Base-by-base conservation (phyloP, 2,329 filamentous ascomycete species). In the Thielaviopsis punctulata region DNA sequence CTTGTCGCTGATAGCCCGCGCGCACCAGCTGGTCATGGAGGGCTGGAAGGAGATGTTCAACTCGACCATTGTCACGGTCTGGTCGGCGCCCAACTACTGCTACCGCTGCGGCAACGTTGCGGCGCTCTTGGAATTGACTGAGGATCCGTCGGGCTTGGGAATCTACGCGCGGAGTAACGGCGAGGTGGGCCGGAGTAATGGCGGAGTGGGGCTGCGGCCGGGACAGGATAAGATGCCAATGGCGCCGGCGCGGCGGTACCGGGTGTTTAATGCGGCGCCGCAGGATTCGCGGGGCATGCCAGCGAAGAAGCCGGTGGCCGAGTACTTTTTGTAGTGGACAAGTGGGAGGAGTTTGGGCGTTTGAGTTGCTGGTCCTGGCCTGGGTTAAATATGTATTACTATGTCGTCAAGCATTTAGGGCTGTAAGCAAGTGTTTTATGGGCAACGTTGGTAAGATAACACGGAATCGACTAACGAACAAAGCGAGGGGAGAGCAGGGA, bases 1-100 rank as follows among this genome's bases (percentile, higher is more conserved):
- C 62, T 75, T 98, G 24, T 87, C 83, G 21, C 75, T 98, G 50
- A 92, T 98, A 58, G 92, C 90, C 18, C 80, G 92, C 52, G 92
- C 92, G 1, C 92, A 98, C 64, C 92, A 98, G 66, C 79, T 98
- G 21, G 92, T 98, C 58, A 98, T 96, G 92, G 92, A 98, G 65
- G 92, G 92, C 0, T 98, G 95, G 67, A 96, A 96, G 69, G 92
- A 96, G 65, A 96, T 96, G 89, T 98, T 96, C 62, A 87, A 95
- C 63, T 84, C 81, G 13, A 86, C 82, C 47, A 95, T 98, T 57
- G 92, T 96, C 43, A 98, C 92, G 0, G 92, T 98, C n/a, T 98
- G 92, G 90, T 93, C 86, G 0, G 89, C 89, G 9, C 89, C 89
- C 1, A 95, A 95, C 65, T 95, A 95, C 71, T 95, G 89, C 69